Conservation (phyloP, 148 eudicot genomes). For the Drosera capensis region DNA sequence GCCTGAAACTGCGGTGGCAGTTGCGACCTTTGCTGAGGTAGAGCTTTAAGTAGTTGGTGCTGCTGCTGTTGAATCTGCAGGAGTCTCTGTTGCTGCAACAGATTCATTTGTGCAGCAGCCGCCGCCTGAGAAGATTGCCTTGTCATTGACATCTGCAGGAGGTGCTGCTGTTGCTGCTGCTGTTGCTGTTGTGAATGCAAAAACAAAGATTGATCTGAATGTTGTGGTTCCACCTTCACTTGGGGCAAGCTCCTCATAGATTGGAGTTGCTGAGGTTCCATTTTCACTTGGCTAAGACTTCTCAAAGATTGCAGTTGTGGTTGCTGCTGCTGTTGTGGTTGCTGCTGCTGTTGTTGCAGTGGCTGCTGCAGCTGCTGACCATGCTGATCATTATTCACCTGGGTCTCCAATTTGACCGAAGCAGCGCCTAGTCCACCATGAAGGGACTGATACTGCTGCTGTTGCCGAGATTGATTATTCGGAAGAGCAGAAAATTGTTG, state of each 20-base stretch:
- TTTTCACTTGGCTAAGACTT: constrained; percentile 54
- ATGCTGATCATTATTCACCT: constrained; percentile 31
- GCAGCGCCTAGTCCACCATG: constrained; percentile 41
- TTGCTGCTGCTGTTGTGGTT: constrained; percentile 17
- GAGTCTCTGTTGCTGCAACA: constrained; percentile 59
- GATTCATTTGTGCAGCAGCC: constrained; percentile 53
- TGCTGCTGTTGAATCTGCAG: constrained; percentile 58
- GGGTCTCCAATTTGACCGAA: constrained; percentile 53
- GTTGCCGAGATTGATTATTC: constrained; percentile 25
- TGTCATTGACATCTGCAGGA: constrained; percentile 58
- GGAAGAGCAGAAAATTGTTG: constrained; percentile 26
- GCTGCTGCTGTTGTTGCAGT: too few species aligned
- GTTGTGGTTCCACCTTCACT: constrained; percentile 70
- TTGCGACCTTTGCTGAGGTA: constrained; percentile 63
- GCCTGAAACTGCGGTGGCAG: constrained; percentile 47
- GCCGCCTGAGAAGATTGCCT: constrained; percentile 68
- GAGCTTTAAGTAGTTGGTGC: constrained; percentile 53
- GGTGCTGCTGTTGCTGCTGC: too few species aligned
- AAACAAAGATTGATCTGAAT: constrained; percentile 61
- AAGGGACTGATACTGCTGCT: constrained; percentile 41
- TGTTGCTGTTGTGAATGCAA: constrained; percentile 77
- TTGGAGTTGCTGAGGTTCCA: constrained; percentile 62
- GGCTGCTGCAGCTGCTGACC: too few species aligned
- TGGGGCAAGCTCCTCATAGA: constrained; percentile 37
- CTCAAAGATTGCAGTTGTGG: constrained; percentile 50